A percentile compares a stretch with the other conserved stretches of the same genome.
Evolutionary conservation across 2,329 filamentous ascomycete species (phyloP).

Genomic region (Fusarium anguioides): DNA sequence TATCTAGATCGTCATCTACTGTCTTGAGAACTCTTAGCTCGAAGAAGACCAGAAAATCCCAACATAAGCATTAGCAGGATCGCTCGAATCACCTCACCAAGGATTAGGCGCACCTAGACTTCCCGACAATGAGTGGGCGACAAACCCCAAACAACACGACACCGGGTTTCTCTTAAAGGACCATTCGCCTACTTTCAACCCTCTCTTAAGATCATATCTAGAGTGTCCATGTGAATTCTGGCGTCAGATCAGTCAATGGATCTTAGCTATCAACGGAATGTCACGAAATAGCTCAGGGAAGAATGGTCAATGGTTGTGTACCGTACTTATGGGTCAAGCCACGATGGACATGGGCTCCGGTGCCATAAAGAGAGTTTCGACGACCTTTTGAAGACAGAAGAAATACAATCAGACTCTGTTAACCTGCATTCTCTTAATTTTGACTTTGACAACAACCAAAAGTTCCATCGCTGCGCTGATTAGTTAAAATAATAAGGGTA

Average conservation of each 20-base stretch:
- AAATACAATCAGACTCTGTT: neutral
- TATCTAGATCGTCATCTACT: neutral
- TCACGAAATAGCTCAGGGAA: neutral
- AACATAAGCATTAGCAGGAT: neutral
- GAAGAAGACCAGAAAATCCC: neutral
- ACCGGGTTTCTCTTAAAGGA: no score
- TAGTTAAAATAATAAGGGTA: constrained; percentile 45
- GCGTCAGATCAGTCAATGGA: no score
- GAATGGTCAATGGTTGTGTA: neutral
- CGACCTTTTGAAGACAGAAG: neutral
- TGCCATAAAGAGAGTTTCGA: neutral
- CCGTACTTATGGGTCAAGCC: no score
- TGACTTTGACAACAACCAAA: neutral
- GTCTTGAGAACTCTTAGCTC: neutral
- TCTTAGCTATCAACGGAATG: neutral
- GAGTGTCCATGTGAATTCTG: no score
- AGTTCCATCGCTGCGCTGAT: neutral
- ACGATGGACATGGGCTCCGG: no score
- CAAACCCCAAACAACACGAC: no score
- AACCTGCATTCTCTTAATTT: neutral
- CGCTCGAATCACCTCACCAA: neutral
- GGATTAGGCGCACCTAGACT: neutral
- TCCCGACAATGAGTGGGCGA: no score
- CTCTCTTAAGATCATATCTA: no score
- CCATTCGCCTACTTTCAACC: no score